These are phyloP conservation scores for Brassica cretica DNA, from an alignment of 345 rosid species.

Conservation along the genomic window DNA sequence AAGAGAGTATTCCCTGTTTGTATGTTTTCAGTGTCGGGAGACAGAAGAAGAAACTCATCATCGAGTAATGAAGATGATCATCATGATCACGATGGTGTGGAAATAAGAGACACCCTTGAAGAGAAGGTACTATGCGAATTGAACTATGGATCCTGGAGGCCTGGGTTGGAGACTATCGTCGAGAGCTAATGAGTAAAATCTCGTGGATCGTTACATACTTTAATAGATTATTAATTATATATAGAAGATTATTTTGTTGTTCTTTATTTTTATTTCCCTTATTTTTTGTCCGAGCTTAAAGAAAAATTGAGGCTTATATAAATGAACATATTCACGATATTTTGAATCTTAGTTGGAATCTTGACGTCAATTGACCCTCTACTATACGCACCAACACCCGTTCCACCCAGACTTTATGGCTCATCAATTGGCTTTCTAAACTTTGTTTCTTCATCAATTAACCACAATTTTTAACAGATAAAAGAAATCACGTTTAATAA, in stretches of 20 bases:
- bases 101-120: conserved; percentile 28
- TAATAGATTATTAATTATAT: not conserved
- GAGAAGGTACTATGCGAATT: conserved; percentile 32
- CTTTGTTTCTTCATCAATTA: no score
- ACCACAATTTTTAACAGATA: no score
- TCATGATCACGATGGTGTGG: conserved; percentile 23
- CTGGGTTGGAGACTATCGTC: conserved; percentile 41
- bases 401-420: no score
- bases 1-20: conserved; percentile 43
- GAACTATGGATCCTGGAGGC: conserved; percentile 41
- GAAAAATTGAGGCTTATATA: conserved; percentile 23
- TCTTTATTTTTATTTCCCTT: not conserved
- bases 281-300: conserved; percentile 19
- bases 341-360: not conserved
- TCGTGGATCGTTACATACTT: not conserved
- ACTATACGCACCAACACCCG: no score
- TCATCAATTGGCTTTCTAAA: no score
- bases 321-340: conserved; percentile 3
- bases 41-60: conserved; percentile 30
- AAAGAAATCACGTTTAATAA: no score
- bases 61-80: conserved; percentile 8
- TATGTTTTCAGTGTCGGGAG: conserved; percentile 26
- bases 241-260: conserved; percentile 7
- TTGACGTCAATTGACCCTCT: no score
- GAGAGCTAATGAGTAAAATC: conserved; percentile 32